These are phyloP conservation scores for Phyllostachys edulis DNA, from an alignment of 176 grass and related monocot genomes.

Conservation along the genomic window DNA sequence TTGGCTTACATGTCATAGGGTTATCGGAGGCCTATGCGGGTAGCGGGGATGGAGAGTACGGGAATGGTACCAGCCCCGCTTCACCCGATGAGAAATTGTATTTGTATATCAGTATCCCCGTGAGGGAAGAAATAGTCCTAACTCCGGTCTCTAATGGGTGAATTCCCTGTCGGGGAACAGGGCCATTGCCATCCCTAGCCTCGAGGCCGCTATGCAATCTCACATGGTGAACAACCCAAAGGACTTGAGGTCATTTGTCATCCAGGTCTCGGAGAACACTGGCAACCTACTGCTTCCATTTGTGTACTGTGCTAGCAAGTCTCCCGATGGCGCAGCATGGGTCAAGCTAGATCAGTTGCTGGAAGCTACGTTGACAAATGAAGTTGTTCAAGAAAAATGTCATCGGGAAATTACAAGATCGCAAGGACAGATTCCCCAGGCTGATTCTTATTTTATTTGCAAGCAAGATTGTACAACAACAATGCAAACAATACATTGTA, in stretches of 20 bases:
- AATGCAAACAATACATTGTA: neutral
- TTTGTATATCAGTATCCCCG: no score
- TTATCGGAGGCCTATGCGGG: no score
- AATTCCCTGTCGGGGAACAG: no score
- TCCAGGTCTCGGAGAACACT: slow-evolving; percentile 69
- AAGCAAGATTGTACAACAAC: slow-evolving; percentile 14
- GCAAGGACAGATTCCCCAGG: neutral
- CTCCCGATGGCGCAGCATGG: slow-evolving; percentile 46
- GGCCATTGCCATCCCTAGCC: no score
- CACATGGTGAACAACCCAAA: slow-evolving; percentile 48
- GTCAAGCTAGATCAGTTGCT: slow-evolving; percentile 61
- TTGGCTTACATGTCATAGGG: no score
- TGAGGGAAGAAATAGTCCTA: no score
- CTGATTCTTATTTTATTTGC: slow-evolving; percentile 19
- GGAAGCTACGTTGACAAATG: slow-evolving; percentile 80
- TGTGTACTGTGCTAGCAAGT: slow-evolving; percentile 53
- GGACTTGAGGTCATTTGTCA: slow-evolving; percentile 60
- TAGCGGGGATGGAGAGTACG: no score
- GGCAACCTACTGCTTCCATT: slow-evolving; percentile 77
- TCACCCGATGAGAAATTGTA: no score
- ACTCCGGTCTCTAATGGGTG: no score
- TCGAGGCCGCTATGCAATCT: slow-evolving; percentile 69
- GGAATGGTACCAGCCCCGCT: no score
- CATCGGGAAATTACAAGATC: neutral
- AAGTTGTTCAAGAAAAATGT: slow-evolving; percentile 37